Percentiles rank a stretch among this genome's conserved stretches.
These are phyloP conservation scores for Neurospora sp. DNA, from an alignment of 495 filamentous ascomycete species.

Conservation along the genomic window DNA sequence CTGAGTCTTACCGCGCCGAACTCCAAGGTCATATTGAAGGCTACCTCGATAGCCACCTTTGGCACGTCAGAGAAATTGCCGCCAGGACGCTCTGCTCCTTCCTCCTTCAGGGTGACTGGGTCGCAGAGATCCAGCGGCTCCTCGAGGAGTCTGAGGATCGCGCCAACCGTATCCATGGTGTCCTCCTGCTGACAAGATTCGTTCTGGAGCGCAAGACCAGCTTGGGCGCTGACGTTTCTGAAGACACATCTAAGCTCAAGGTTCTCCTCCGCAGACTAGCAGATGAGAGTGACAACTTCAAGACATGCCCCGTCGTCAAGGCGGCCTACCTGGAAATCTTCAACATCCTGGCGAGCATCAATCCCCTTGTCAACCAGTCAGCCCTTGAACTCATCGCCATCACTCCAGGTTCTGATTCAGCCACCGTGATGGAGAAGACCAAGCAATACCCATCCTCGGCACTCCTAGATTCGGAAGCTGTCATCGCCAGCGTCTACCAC, in stretches of 20 bases:
- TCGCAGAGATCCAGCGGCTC: slow-evolving; percentile 37
- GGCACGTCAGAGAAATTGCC: slow-evolving; percentile 86
- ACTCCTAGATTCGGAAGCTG: slow-evolving; percentile 13
- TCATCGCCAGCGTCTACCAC: slow-evolving; percentile 11
- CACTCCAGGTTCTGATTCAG: neutral
- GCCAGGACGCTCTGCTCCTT: slow-evolving; percentile 69
- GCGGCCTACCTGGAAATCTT: slow-evolving; percentile 33
- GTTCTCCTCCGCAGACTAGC: slow-evolving; percentile 8
- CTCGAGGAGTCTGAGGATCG: slow-evolving; percentile 21
- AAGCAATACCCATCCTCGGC: slow-evolving; percentile 9
- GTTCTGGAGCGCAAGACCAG: slow-evolving; percentile 39
- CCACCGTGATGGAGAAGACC: neutral
- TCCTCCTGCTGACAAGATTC: slow-evolving; percentile 47
- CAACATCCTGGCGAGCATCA: slow-evolving; percentile 20
- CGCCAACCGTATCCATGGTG: slow-evolving; percentile 48
- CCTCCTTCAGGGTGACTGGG: slow-evolving; percentile 42
- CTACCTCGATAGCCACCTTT: slow-evolving; percentile 63
- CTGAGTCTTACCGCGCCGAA: slow-evolving; percentile 32
- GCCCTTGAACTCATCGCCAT: neutral
- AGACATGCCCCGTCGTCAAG: slow-evolving; percentile 24
- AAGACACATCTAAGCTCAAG: neutral
- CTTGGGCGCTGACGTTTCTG: slow-evolving; percentile 19
- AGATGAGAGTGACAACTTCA: slow-evolving; percentile 9
- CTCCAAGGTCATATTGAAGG: slow-evolving; percentile 39
- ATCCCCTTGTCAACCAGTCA: neutral